Conservation (phyloP, 1,284 basidiomycete genomes). For the Irpex lacteus region DNA sequence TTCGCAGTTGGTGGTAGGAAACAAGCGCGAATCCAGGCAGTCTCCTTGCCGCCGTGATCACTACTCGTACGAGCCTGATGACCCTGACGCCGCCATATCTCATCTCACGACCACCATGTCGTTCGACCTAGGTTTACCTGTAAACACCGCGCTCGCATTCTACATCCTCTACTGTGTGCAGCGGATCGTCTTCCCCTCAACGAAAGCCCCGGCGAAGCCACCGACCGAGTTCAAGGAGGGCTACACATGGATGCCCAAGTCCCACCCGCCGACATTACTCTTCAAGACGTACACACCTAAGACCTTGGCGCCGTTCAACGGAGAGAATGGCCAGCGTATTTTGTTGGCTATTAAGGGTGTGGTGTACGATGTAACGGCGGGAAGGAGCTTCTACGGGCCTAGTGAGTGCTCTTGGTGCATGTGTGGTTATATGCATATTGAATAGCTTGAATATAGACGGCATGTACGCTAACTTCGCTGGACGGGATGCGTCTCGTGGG, state of each 20-base stretch:
- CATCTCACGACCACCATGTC: constrained; percentile 23
- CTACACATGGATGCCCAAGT: constrained; percentile 85
- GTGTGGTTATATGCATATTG: neutral
- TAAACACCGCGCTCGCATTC: constrained; percentile 73
- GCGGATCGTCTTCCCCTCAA: constrained; percentile 67
- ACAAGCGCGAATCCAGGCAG: neutral
- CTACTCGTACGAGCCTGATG: neutral
- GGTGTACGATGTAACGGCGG: constrained; percentile 90
- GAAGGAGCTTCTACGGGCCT: constrained; percentile 90
- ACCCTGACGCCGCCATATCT: neutral
- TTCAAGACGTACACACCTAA: constrained; percentile 77
- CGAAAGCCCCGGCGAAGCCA: constrained; percentile 42
- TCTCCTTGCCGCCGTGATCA: neutral
- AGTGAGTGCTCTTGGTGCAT: constrained; percentile 42
- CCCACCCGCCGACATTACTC: constrained; percentile 74
- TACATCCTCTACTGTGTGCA: constrained; percentile 80
- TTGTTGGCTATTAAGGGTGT: constrained; percentile 83
- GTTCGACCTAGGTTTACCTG: constrained; percentile 58
- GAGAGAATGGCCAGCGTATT: constrained; percentile 68
- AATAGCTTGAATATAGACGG: constrained; percentile 55
- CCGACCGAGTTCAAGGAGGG: constrained; percentile 73
- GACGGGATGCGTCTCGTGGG: constrained; percentile 88
- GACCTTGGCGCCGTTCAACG: constrained; percentile 69
- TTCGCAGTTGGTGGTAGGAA: neutral
- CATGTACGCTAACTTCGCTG: constrained; percentile 97